phyloP scores from a whole-genome alignment of 176 grass and related monocot species.

The Pontederia paniculata region DNA sequence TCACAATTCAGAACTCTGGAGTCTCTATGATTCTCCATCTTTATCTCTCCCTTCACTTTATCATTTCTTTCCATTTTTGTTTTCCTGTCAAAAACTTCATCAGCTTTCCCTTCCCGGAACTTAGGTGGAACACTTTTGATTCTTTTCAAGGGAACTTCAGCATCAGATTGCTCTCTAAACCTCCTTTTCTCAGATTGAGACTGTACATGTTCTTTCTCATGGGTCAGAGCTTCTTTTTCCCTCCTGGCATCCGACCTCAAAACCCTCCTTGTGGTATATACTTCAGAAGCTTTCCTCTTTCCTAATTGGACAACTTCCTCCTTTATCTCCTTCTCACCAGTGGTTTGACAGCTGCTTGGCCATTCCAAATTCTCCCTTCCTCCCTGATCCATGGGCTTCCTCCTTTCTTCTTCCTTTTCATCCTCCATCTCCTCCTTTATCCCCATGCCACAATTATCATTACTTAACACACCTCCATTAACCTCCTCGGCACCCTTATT shows the following conservation, averaged over 20 bases:
- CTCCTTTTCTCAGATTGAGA: constrained; percentile 22
- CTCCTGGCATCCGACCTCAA: constrained; percentile 36
- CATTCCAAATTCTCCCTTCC: no score
- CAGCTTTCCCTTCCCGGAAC: constrained; percentile 23
- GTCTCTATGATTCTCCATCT: constrained; percentile 3
- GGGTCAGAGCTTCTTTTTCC: constrained; percentile 24
- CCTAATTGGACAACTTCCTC: no score
- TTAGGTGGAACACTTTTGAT: constrained; percentile 8
- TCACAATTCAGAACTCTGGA: neutral
- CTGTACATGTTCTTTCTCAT: constrained; percentile 35
- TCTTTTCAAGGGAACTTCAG: constrained; percentile 27
- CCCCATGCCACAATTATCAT: no score
- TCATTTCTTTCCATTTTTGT: constrained; percentile 14
- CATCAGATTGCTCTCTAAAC: constrained; percentile 23
- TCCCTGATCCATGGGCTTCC: neutral
- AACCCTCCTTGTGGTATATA: constrained; percentile 24
- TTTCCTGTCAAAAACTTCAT: constrained; percentile 18
- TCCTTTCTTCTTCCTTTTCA: neutral
- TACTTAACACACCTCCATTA: neutral
- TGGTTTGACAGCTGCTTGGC: no score
- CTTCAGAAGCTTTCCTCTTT: no score
- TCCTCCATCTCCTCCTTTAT: neutral
- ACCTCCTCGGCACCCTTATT: neutral
- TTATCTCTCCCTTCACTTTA: constrained; percentile 18
- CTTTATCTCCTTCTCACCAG: no score